phyloP scores from a whole-genome alignment of 1,284 basidiomycete species.

The Lentinula novae-zelandiae region DNA sequence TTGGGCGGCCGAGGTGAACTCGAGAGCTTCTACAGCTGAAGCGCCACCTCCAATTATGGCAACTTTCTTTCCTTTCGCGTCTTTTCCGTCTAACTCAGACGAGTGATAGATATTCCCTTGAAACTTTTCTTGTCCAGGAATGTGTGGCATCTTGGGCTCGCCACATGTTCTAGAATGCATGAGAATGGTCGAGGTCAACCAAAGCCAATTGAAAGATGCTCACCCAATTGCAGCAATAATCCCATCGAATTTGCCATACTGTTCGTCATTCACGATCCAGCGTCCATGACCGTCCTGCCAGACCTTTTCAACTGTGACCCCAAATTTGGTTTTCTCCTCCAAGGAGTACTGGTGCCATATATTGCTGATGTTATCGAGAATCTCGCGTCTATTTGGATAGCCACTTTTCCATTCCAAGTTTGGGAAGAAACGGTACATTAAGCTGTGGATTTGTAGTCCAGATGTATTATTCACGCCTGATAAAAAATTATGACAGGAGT shows the following conservation, averaged over 20 bases:
- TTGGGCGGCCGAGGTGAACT: constrained; percentile 43
- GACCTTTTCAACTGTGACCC: constrained; percentile 43
- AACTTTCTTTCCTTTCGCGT: constrained; percentile 43
- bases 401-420: constrained; percentile 40
- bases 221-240: constrained; percentile 51
- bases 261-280: constrained; percentile 52
- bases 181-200: not conserved
- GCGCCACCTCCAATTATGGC: constrained; percentile 58
- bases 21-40: constrained; percentile 60
- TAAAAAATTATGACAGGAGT: not conserved
- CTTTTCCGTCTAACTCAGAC: constrained; percentile 42
- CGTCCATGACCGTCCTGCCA: constrained; percentile 47
- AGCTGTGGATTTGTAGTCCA: constrained; percentile 57
- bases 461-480: constrained; percentile 43
- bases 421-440: constrained; percentile 55
- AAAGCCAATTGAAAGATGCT: constrained; percentile 49
- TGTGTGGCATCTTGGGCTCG: constrained; percentile 12
- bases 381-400: constrained; percentile 57
- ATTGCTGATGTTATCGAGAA: constrained; percentile 37
- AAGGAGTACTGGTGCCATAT: constrained; percentile 1
- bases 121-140: constrained; percentile 19
- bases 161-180: constrained; percentile 13
- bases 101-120: constrained; percentile 46
- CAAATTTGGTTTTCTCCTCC: constrained; percentile 4
- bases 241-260: constrained; percentile 52